Evolutionary conservation across 441 rosid genomes (phyloP).

Genomic region (Omphalea diandra): DNA sequence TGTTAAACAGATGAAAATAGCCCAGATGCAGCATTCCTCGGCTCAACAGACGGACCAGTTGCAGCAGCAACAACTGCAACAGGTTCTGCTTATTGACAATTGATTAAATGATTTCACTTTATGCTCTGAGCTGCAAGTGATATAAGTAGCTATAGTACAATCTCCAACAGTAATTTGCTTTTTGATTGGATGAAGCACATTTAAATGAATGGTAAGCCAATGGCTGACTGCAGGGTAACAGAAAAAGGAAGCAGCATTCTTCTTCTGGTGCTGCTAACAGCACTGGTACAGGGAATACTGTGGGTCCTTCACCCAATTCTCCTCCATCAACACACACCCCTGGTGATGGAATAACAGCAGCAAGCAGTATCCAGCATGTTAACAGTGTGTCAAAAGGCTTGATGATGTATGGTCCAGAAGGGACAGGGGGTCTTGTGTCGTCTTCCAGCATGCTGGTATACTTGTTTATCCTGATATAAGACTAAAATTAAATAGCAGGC

Average conservation of each 20-base stretch:
- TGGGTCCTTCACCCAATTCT: conserved; percentile 59
- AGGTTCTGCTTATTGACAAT: conserved; percentile 30
- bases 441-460: conserved; percentile 58
- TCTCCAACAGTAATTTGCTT: conserved; percentile 1
- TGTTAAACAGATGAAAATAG: conserved; percentile 50
- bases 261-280: conserved; percentile 72
- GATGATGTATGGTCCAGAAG: conserved; percentile 49
- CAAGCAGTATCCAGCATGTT: conserved; percentile 47
- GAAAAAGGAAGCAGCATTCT: conserved; percentile 62
- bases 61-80: conserved; percentile 45
- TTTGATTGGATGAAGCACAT: neutral
- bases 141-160: conserved; percentile 6
- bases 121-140: conserved; percentile 12
- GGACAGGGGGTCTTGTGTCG: conserved; percentile 45
- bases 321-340: conserved; percentile 73
- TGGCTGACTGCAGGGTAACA: conserved; percentile 42
- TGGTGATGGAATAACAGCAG: too few relatives aligned
- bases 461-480: too few relatives aligned
- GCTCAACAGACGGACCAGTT: conserved; percentile 54
- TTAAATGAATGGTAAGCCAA: conserved; percentile 8
- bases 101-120: conserved; percentile 15
- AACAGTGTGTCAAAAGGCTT: conserved; percentile 44
- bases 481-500: neutral
- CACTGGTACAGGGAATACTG: conserved; percentile 66
- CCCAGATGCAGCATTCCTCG: conserved; percentile 57